Base-by-base conservation (phyloP, 2,329 filamentous ascomycete genomes). In the Cytospora piceae region DNA sequence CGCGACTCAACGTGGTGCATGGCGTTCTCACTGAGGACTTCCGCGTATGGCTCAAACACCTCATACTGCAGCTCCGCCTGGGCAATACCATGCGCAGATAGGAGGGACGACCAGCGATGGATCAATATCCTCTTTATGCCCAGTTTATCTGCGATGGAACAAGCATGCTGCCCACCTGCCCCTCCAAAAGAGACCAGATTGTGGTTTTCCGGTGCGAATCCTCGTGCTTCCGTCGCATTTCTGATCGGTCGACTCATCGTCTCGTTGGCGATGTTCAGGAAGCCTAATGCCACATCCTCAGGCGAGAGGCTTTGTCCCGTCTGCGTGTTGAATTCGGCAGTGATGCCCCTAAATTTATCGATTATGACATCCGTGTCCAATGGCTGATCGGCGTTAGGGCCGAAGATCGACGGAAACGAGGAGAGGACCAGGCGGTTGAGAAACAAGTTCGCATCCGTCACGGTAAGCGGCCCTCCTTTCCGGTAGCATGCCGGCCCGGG, bases 171-270 rank as follows among this genome's bases (percentile, higher is more conserved):
- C 0, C 90, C 90, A 64, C 91, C 90, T 6, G 91, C 91, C 68
- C 91, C 90, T 29, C 90, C 90, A 73, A 93, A 78, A 27, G 52
- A 64, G 17, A 63, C 67, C 39, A 68, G 53, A 71, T 91, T 89
- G 69, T 90, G 88, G 0, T 89, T 89, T 72, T 89, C 86, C 3
- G 67, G 63, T 31, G 66, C 62, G 29, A 60, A 69, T 4, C 67
- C 65, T 46, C 67, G 51, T 17, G 89, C 89, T 75, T 92, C 89
- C 0, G 90, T 93, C 57, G 92, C 77, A 49, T 89, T 91, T 55
- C 91, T 83, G 67, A 94, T 93, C 0, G 91, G 91, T 34, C 90
- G 81, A 4, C 87, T 88, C 90, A 93, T 92, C 0, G 89, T 87
- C 75, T 91, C 89, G 69, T 92, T 92, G 2, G 90, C 90, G 53